Conservation (phyloP, 768 basidiomycete genomes). For the Russula compacta region DNA sequence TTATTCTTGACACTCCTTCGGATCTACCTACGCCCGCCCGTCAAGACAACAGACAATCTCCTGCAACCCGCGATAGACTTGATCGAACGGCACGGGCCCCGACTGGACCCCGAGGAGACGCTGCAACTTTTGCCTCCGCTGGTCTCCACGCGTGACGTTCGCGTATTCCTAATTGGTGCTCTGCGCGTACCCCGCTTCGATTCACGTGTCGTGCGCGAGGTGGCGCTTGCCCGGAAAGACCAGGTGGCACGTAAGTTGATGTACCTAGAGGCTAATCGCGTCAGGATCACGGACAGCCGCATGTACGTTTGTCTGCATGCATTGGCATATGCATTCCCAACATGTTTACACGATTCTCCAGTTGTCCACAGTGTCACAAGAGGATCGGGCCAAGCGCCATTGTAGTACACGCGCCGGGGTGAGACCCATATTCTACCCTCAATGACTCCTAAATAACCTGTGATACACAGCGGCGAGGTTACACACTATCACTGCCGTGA, state of each 20-base stretch:
- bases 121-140: slow-evolving; percentile 85
- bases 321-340: no score
- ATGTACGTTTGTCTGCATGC: slow-evolving; percentile 50
- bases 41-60: slow-evolving; percentile 43
- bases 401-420: slow-evolving; percentile 19
- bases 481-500: slow-evolving; percentile 97
- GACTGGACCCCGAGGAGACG: slow-evolving; percentile 73
- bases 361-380: slow-evolving; percentile 21
- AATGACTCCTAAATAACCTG: neutral
- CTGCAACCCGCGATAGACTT: slow-evolving; percentile 81
- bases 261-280: slow-evolving; percentile 66
- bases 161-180: slow-evolving; percentile 66
- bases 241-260: slow-evolving; percentile 67
- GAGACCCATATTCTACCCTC: neutral
- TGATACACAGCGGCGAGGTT: slow-evolving; percentile 68
- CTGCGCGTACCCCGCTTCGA: slow-evolving; percentile 61
- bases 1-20: slow-evolving; percentile 82
- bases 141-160: slow-evolving; percentile 74
- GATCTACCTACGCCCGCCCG: slow-evolving; percentile 74
- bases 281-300: slow-evolving; percentile 84
- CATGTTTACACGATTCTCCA: neutral
- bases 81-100: slow-evolving; percentile 74
- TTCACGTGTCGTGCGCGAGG: slow-evolving; percentile 53
- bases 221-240: slow-evolving; percentile 70
- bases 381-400: slow-evolving; percentile 21